A percentile compares a stretch with the other conserved stretches of the same genome.
These are phyloP conservation scores for Xylariaceae sp. DNA, from an alignment of 2,329 filamentous ascomycete genomes.

Conservation along the genomic window DNA sequence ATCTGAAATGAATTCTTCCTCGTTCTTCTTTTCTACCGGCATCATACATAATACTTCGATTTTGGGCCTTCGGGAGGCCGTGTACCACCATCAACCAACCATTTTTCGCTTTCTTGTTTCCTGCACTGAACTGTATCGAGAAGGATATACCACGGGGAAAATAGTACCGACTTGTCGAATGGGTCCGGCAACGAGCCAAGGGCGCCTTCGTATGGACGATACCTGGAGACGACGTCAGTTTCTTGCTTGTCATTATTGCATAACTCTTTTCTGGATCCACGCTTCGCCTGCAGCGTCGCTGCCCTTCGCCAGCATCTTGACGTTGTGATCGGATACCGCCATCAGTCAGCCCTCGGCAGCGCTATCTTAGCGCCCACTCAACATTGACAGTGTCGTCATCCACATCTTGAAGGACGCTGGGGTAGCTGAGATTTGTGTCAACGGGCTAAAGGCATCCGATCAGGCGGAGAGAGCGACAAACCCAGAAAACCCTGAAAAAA, in stretches of 20 bases:
- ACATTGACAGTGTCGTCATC: no score
- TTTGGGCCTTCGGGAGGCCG: background rate
- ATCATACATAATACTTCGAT: background rate
- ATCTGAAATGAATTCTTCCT: background rate
- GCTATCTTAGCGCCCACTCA: no score
- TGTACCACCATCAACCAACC: background rate
- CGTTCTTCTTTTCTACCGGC: background rate
- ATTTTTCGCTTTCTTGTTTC: background rate
- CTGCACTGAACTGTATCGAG: background rate
- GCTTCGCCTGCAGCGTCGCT: no score
- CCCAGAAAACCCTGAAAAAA: no score
- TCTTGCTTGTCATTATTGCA: background rate
- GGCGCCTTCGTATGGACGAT: background rate
- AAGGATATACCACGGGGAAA: background rate
- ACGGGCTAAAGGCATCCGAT: no score
- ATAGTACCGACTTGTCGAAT: background rate
- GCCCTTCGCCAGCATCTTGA: background rate
- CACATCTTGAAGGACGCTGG: no score
- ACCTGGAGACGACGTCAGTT: background rate
- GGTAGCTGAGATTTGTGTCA: no score
- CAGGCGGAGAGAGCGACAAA: no score
- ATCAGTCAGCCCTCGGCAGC: no score
- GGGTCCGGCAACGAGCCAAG: background rate
- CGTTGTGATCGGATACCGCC: no score
- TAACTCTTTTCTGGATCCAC: background rate